These are phyloP conservation scores for Nicotiana paniculata DNA, from an alignment of 257 asterid genomes.

Conservation along the genomic window DNA sequence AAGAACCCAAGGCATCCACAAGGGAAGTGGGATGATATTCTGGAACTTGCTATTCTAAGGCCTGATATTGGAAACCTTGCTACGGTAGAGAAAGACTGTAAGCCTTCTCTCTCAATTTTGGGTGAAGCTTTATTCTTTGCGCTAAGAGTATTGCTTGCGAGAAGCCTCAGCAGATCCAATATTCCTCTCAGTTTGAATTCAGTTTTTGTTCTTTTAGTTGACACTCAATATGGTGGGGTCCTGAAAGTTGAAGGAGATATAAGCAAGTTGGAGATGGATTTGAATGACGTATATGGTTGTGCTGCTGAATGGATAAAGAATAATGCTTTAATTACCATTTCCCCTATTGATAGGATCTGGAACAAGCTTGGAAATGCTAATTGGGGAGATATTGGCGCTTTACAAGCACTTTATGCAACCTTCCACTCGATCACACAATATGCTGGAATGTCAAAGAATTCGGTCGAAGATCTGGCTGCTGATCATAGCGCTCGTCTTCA, in stretches of 20 bases:
- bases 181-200: conserved; percentile 66
- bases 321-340: conserved; percentile 59
- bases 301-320: conserved; percentile 79
- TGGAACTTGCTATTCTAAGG: conserved; percentile 74
- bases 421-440: conserved; percentile 80
- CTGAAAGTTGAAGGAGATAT: conserved; percentile 88
- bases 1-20: conserved; percentile 96
- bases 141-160: conserved; percentile 73
- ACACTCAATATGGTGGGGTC: conserved; percentile 84
- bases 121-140: conserved; percentile 88
- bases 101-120: conserved; percentile 41
- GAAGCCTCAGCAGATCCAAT: conserved; percentile 78
- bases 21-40: conserved; percentile 95
- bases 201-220: conserved; percentile 69
- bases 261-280: conserved; percentile 61
- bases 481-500: conserved; percentile 91
- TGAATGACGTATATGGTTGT: conserved; percentile 65
- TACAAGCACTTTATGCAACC: conserved; percentile 86
- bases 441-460: conserved; percentile 65
- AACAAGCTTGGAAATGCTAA: conserved; percentile 98
- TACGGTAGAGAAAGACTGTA: conserved; percentile 30
- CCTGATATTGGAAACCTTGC: conserved; percentile 51
- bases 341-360: conserved; percentile 86
- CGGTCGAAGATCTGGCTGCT: conserved; percentile 92
- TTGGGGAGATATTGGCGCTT: conserved; percentile 94